Base-by-base conservation (phyloP, 805 yeast genomes). In the Zygotorulaspora florentina region DNA sequence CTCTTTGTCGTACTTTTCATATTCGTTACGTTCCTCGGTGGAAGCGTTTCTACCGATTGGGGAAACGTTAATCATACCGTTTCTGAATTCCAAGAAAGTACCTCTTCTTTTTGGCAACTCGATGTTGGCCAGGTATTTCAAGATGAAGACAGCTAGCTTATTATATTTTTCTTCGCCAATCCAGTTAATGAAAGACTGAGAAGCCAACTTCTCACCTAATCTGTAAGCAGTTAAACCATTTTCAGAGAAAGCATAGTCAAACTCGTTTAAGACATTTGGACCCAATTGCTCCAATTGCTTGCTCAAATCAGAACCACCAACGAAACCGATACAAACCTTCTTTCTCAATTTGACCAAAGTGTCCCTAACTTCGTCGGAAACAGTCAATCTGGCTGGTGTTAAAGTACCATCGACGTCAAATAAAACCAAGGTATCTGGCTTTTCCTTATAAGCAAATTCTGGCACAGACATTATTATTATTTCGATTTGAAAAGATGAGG, bases 1-100 rank as follows among this genome's bases (percentile, higher is more conserved):
- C 64, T 72, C 76, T 61, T 81, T 76, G 71, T 93, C 99, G 69
- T 61, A 93, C 60, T 73, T 76, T 76, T 93, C 98, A 66, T 76
- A 93, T 59, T 89, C 97, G 70, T 79, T 82, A 76, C 99, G 87
- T 77, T 93, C 97, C 56, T 79, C 80, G 57, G 88, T 88, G 34
- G 95, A 83, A 51, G 98, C 98, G 68, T 93, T 93, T 81, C 99
- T 88, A 64, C 99, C 99, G 51, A 93, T 81, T 59, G 99, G 99
- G 12, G 97, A 89, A 53, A 93, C 88, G 73, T 93, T 93, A 72
- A 93, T 87, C 96, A 93, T 90, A 70, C 99, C 99, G 70, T 93
- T 93, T 81, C 99, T 87, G 80, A 93, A 93, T 77, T 93, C 99
- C 58, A 93, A 74, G 72, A 93, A 93, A 50, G 99, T 93, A 70